Percentiles rank a stretch among this genome's conserved stretches.
phyloP scores from a whole-genome alignment of 371 early-diverging fungal species.

The Mortierella sp. region DNA sequence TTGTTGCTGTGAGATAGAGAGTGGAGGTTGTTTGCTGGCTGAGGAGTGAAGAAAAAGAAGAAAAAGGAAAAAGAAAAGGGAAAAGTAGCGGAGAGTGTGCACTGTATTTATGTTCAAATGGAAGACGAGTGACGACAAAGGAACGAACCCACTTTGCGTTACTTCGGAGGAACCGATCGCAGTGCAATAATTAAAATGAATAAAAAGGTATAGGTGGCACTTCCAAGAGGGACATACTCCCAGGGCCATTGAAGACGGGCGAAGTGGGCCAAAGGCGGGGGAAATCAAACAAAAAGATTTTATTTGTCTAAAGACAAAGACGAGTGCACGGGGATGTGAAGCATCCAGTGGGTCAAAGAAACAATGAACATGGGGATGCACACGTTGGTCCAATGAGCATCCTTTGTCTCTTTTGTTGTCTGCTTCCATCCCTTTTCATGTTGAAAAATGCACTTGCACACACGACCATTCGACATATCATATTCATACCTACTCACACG shows the following conservation, averaged over 20 bases:
- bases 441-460: background rate
- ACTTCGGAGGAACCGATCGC: background rate
- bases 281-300: background rate
- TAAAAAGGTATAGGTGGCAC: constrained; percentile 15
- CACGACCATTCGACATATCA: background rate
- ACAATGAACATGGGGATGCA: background rate
- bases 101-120: background rate
- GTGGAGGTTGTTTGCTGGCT: background rate
- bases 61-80: background rate
- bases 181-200: background rate
- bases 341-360: background rate
- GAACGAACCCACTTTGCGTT: background rate
- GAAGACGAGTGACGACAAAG: background rate
- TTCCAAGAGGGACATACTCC: background rate
- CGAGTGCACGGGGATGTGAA: background rate
- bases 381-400: background rate
- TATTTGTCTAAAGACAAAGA: background rate
- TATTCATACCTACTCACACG: background rate
- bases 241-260: background rate
- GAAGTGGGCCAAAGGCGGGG: background rate
- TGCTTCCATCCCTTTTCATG: too few relatives aligned
- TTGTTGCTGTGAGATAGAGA: background rate
- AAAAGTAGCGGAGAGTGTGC: background rate
- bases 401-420: background rate
- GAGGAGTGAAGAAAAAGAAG: background rate